Conservation (phyloP, 345 rosid genomes). For the Eucalyptus shirleyi region DNA sequence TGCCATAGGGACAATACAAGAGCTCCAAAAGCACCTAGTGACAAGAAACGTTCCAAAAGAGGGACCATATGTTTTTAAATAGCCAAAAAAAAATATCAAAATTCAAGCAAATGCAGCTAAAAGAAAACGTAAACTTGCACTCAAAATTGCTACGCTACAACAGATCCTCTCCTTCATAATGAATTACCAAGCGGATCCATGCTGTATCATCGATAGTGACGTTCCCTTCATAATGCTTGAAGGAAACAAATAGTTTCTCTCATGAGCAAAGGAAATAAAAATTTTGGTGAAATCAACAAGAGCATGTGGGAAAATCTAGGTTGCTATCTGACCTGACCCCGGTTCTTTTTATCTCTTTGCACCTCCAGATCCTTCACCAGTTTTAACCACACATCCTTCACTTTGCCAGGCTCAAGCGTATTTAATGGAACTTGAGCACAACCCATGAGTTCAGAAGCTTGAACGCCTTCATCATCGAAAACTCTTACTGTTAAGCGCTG, state of each 20-base stretch:
- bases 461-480: conserved; percentile 85
- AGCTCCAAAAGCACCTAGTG: conserved; percentile 81
- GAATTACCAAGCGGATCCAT: not conserved
- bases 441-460: conserved; percentile 73
- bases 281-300: not conserved
- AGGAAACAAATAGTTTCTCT: not conserved
- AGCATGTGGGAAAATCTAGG: not conserved
- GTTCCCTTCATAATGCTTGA: not conserved
- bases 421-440: conserved; percentile 45
- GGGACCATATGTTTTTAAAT: not conserved
- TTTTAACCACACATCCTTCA: conserved; percentile 71
- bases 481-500: conserved; percentile 72
- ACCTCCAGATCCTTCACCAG: conserved; percentile 75
- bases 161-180: not conserved
- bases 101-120: not conserved
- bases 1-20: conserved; percentile 54
- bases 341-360: conserved; percentile 75
- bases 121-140: not conserved
- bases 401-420: conserved; percentile 75
- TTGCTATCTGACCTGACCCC: conserved; percentile 56
- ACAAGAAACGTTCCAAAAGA: not conserved
- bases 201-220: not conserved
- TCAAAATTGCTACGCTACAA: not conserved
- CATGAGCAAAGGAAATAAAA: not conserved
- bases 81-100: not conserved